These are phyloP conservation scores for Seminavis robusta DNA, from an alignment of 108 stramenopile species.

Conservation along the genomic window DNA sequence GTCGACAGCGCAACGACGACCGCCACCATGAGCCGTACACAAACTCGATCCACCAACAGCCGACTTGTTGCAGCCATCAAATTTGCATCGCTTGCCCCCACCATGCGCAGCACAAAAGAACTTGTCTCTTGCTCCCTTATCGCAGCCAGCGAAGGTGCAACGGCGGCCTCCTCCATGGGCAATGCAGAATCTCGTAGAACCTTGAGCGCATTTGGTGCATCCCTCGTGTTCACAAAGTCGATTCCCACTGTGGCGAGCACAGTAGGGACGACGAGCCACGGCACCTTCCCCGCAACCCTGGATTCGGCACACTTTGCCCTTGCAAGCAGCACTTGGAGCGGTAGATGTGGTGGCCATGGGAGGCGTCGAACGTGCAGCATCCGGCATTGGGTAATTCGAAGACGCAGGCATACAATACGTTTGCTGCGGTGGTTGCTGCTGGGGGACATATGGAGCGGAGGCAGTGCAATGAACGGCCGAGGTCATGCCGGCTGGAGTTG, in stretches of 20 bases:
- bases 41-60: constrained; percentile 94
- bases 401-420: too few species aligned
- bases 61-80: constrained; percentile 91
- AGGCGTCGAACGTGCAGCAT: neutral
- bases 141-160: constrained; percentile 90
- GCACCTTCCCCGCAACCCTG: constrained; percentile 68
- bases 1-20: constrained; percentile 83
- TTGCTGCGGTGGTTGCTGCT: neutral
- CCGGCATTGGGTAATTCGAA: too few species aligned
- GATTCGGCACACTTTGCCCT: constrained; percentile 67
- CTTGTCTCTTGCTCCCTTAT: constrained; percentile 90
- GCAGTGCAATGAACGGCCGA: too few species aligned
- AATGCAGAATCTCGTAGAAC: constrained; percentile 94
- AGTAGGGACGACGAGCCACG: constrained; percentile 69
- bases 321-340: neutral
- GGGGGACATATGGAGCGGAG: too few species aligned
- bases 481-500: too few species aligned
- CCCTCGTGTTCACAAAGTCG: constrained; percentile 78
- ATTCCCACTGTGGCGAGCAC: constrained; percentile 73
- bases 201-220: constrained; percentile 86
- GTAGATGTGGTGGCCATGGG: neutral
- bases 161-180: constrained; percentile 96
- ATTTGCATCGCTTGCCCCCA: constrained; percentile 92
- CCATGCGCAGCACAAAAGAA: constrained; percentile 94
- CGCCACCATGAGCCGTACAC: constrained; percentile 97